Base-by-base conservation (phyloP, 2,329 filamentous ascomycete genomes). In the Pyricularia sp. region DNA sequence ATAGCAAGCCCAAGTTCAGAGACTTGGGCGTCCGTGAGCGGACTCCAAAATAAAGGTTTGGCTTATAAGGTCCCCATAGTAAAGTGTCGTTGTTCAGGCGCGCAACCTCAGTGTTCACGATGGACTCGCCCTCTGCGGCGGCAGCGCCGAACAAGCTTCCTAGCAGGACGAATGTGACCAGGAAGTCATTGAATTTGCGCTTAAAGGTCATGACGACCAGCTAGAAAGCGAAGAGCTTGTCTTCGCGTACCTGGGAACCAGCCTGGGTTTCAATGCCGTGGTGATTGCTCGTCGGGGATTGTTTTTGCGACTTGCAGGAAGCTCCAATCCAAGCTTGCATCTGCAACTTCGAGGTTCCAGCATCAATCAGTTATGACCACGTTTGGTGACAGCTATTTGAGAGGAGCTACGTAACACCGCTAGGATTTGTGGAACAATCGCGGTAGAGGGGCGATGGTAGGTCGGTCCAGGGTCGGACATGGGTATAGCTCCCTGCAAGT, bases 51-150 rank as follows among this genome's bases (percentile, higher is more conserved):
- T 97, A 98, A 64, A 98, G 80, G 76, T 97, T 97, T 0, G 94
- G 91, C 73, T 92, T 88, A 81, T 98, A 99, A 1, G 95, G 93
- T 0, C 95, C 95, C 95, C 95, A 99, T 82, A 98, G 84, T 74
- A 99, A 84, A 75, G 91, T 94, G 76, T 96, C 86, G 79, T 98
- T 97, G 75, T 87, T 87, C 71, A 83, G 77, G 17, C 83, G 83
- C 42, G 79, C 81, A 70, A 86, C 79, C 74, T 87, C 84, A 71
- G 77, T 78, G 63, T 79, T 81, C 55, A 86, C 75, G 68, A 85
- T 79, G 61, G 79, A 78, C 71, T 74, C 77, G 70, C 73, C 75
- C 28, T 73, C 71, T 3, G 70, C 67, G 23, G 70, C 69, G 68
- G 74, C 66, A 61, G 70, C 70, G 68, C 71, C 72, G 69, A 73